phyloP scores from a whole-genome alignment of 2,329 filamentous ascomycete genomes.

The Ophiostoma angusticollis region DNA sequence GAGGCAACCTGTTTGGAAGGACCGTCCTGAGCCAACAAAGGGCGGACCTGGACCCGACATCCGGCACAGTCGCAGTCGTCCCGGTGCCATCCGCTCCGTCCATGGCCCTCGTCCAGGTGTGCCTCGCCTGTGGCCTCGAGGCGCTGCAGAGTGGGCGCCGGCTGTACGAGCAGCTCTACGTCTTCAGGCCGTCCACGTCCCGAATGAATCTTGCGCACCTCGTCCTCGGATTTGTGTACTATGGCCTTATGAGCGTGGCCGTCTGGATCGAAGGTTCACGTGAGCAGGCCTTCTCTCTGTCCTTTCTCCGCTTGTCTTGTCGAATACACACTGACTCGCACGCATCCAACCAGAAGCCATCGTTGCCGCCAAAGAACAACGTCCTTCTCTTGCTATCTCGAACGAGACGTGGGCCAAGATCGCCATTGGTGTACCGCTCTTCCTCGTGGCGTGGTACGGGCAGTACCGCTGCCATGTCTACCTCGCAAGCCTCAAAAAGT shows the following conservation, averaged over 20 bases:
- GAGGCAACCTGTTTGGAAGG: conserved; percentile 4
- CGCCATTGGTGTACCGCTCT: conserved; percentile 45
- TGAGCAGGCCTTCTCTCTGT: conserved; percentile 41
- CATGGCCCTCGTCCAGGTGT: conserved; percentile 50
- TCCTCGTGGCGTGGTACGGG: conserved; percentile 54
- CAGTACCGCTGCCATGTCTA: conserved; percentile 66
- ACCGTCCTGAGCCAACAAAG: conserved; percentile 1
- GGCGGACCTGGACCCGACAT: not conserved
- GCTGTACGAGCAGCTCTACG: conserved; percentile 57
- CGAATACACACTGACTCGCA: not conserved
- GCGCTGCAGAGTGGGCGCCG: conserved; percentile 61
- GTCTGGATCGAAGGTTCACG: conserved; percentile 76
- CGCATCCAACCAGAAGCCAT: conserved; percentile 11
- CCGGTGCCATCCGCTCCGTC: conserved; percentile 20
- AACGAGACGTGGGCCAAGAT: conserved; percentile 29
- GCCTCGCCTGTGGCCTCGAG: conserved; percentile 60
- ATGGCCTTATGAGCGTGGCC: conserved; percentile 57
- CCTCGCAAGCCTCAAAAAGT: conserved; percentile 61
- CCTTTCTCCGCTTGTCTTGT: not conserved
- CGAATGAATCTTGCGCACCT: conserved; percentile 82
- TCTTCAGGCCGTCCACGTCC: conserved; percentile 55
- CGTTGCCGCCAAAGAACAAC: conserved; percentile 19
- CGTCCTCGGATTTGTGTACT: conserved; percentile 66
- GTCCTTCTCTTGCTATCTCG: not conserved
- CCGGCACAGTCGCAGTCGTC: too few relatives aligned